A percentile compares a stretch with the other conserved stretches of the same genome.
phyloP scores from a whole-genome alignment of 2,329 filamentous ascomycete genomes.

The Lasiodiplodia theobromae region DNA sequence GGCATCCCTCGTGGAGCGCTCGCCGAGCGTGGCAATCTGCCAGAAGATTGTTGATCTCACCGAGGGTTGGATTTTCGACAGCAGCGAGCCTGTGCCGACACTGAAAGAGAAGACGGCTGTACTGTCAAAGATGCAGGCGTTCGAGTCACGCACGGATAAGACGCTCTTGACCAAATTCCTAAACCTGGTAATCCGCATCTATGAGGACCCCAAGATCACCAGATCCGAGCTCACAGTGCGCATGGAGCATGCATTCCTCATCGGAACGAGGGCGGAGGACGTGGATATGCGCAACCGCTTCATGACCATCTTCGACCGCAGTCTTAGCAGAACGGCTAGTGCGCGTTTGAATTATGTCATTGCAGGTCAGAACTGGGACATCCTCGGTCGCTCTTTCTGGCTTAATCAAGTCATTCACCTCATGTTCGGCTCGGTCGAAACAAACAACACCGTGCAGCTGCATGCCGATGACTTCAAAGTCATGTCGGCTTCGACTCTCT shows the following conservation, averaged over 20 bases:
- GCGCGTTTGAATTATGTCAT: slow-evolving; percentile 89
- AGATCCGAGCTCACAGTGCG: slow-evolving; percentile 94
- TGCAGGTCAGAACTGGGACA: slow-evolving; percentile 95
- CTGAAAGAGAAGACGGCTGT: slow-evolving; percentile 99
- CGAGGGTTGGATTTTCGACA: slow-evolving; percentile 94
- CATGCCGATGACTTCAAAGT: slow-evolving; percentile 85
- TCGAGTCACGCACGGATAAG: slow-evolving; percentile 83
- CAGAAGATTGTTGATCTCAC: slow-evolving; percentile 94
- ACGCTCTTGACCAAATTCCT: slow-evolving; percentile 92
- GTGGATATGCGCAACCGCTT: slow-evolving; percentile 97
- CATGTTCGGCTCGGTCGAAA: slow-evolving; percentile 88
- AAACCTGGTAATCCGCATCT: slow-evolving; percentile 95
- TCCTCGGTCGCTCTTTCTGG: slow-evolving; percentile 94
- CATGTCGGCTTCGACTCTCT: slow-evolving; percentile 75
- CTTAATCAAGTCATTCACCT: slow-evolving; percentile 93
- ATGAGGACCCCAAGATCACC: slow-evolving; percentile 95
- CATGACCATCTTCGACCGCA: slow-evolving; percentile 94
- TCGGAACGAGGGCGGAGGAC: slow-evolving; percentile 90
- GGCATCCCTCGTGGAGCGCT: slow-evolving; percentile 94
- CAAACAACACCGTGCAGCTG: slow-evolving; percentile 78
- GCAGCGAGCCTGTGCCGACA: slow-evolving; percentile 93
- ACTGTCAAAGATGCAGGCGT: slow-evolving; percentile 97
- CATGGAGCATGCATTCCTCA: slow-evolving; percentile 97
- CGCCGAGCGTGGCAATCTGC: slow-evolving; percentile 83
- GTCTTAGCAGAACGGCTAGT: slow-evolving; percentile 89